phyloP scores from a whole-genome alignment of 768 basidiomycete species.

The Paxillus rubicundulus region DNA sequence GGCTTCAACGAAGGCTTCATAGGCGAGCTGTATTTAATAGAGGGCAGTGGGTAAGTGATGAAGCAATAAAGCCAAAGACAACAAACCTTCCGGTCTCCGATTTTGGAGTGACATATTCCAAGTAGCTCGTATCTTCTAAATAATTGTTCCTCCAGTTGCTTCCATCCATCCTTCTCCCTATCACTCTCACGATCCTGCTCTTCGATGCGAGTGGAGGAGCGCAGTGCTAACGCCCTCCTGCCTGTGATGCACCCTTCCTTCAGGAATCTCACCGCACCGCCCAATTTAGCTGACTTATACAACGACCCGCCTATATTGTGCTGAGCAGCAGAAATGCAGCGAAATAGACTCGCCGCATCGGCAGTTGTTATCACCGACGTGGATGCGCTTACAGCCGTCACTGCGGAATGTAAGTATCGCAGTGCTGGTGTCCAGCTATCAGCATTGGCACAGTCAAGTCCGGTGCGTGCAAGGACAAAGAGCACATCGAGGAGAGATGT shows the following conservation, averaged over 20 bases:
- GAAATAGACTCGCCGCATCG: slow-evolving; percentile 50
- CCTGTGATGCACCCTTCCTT: slow-evolving; percentile 59
- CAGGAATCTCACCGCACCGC: slow-evolving; percentile 66
- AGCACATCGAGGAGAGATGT: slow-evolving; percentile 53
- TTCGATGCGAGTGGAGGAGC: not conserved
- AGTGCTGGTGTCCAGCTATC: slow-evolving; percentile 47
- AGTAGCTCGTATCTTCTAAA: slow-evolving; percentile 78
- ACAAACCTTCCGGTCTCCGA: slow-evolving; percentile 70
- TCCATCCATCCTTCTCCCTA: slow-evolving; percentile 45
- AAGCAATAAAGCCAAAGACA: not conserved
- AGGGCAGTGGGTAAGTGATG: not conserved
- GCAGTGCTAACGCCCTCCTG: slow-evolving; percentile 40
- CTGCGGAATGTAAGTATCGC: slow-evolving; percentile 46
- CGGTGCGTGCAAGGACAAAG: slow-evolving; percentile 51
- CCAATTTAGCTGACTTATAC: slow-evolving; percentile 62
- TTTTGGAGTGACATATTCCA: slow-evolving; percentile 74
- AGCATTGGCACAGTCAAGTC: slow-evolving; percentile 39
- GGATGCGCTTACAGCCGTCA: slow-evolving; percentile 20
- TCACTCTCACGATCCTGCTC: slow-evolving; percentile 24
- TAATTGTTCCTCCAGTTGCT: slow-evolving; percentile 60
- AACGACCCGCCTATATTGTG: slow-evolving; percentile 68
- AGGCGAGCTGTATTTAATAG: slow-evolving; percentile 48
- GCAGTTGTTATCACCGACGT: slow-evolving; percentile 8
- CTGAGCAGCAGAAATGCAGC: slow-evolving; percentile 70
- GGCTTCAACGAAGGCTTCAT: slow-evolving; percentile 51